Conservation (phyloP, 2,329 filamentous ascomycete species). For the Claviceps purpurea region DNA sequence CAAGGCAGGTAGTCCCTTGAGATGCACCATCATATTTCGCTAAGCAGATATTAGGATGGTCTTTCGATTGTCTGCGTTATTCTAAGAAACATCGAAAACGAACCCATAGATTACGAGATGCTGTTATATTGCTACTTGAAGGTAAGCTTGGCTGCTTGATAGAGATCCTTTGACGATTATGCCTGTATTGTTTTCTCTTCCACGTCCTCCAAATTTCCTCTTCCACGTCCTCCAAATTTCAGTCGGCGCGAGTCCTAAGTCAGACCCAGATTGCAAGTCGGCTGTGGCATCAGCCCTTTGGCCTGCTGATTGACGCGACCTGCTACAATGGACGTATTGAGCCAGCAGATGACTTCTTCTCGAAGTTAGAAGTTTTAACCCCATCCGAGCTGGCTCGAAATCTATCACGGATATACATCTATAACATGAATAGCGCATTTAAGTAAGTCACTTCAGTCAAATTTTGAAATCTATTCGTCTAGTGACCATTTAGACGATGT, state of each 20-base stretch:
- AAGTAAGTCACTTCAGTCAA: conserved; percentile 25
- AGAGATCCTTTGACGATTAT: background rate
- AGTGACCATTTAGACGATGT: conserved; percentile 33
- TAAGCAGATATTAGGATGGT: conserved; percentile 38
- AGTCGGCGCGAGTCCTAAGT: background rate
- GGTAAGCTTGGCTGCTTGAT: conserved; percentile 21
- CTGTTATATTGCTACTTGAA: conserved; percentile 56
- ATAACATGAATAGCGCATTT: conserved; percentile 62
- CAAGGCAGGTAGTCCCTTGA: conserved; percentile 30
- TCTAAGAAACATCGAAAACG: conserved; percentile 51
- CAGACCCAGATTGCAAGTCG: conserved; percentile 47
- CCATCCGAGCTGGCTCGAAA: conserved; percentile 47
- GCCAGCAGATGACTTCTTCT: conserved; percentile 51
- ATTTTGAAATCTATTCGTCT: background rate
- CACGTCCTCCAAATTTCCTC: background rate
- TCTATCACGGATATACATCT: conserved; percentile 50
- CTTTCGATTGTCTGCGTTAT: conserved; percentile 57
- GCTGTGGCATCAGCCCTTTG: conserved; percentile 57
- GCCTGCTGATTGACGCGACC: conserved; percentile 54
- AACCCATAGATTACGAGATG: conserved; percentile 52
- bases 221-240: background rate
- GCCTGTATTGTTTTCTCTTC: background rate
- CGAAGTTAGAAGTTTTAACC: conserved; percentile 47
- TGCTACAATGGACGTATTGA: conserved; percentile 57
- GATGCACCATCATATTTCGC: background rate